These are phyloP conservation scores for Coniochaeta pulveracea DNA, from an alignment of 2,329 filamentous ascomycete genomes.

Conservation along the genomic window DNA sequence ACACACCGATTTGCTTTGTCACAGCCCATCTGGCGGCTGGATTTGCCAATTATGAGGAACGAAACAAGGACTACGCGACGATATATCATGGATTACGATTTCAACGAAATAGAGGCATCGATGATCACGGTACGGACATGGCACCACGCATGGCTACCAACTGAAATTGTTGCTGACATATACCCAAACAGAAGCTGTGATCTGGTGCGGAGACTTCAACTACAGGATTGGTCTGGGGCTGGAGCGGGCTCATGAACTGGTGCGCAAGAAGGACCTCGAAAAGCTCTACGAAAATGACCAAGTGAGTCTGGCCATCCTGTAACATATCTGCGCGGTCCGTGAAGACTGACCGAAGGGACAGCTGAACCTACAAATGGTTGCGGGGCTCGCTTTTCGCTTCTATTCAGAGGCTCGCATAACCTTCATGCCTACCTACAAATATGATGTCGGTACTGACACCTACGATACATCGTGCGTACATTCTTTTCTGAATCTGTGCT, in stretches of 20 bases:
- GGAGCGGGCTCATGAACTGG: conserved; percentile 64
- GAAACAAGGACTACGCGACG: conserved; percentile 85
- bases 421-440: conserved; percentile 94
- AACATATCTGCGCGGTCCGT: neutral
- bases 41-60: conserved; percentile 92
- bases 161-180: conserved; percentile 16
- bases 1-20: conserved; percentile 86
- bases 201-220: conserved; percentile 98
- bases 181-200: conserved; percentile 54
- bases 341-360: conserved; percentile 18
- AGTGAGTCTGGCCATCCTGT: conserved; percentile 26
- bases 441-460: conserved; percentile 73
- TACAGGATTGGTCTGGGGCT: conserved; percentile 83
- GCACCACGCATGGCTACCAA: too few relatives aligned
- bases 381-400: conserved; percentile 76
- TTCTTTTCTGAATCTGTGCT: neutral
- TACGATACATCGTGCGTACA: conserved; percentile 77
- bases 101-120: conserved; percentile 80
- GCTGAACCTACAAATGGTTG: conserved; percentile 94
- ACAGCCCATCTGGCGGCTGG: conserved; percentile 94
- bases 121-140: conserved; percentile 68
- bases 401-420: conserved; percentile 84
- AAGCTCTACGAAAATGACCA: conserved; percentile 87
- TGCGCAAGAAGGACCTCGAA: conserved; percentile 62
- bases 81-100: conserved; percentile 83